Percentiles rank a stretch among this genome's conserved stretches.
These are phyloP conservation scores for Sarcodon sp. DNA, from an alignment of 768 basidiomycete genomes.

Conservation along the genomic window DNA sequence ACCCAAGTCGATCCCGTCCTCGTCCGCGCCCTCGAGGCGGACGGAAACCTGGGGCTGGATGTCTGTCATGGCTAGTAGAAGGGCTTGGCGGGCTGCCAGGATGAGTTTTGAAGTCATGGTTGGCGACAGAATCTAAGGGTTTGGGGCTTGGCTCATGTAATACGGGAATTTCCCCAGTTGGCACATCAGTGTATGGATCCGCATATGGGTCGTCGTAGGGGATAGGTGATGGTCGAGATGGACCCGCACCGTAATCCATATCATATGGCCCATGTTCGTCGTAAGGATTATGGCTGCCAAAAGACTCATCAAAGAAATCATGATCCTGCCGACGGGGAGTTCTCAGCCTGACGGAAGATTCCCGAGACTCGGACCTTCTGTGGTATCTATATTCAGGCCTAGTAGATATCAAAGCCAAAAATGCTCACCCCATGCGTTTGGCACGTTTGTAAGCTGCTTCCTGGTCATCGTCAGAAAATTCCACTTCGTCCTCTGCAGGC, in stretches of 20 bases:
- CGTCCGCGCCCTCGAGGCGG: constrained; percentile 19
- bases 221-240: constrained; percentile 51
- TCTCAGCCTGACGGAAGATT: constrained; percentile 42
- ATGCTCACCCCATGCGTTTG: constrained; percentile 43
- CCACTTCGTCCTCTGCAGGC: constrained; percentile 76
- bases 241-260: constrained; percentile 39
- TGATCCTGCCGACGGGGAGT: constrained; percentile 42
- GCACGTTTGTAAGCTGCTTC: constrained; percentile 61
- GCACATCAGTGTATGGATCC: constrained; percentile 4
- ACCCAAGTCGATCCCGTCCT: constrained; percentile 12
- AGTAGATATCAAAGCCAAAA: neutral
- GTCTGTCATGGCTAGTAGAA: neutral
- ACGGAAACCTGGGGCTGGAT: neutral
- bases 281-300: constrained; percentile 42
- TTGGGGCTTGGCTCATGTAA: neutral
- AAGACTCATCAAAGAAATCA: constrained; percentile 34
- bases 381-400: neutral
- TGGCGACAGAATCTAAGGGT: neutral
- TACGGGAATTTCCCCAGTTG: neutral
- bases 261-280: constrained; percentile 55
- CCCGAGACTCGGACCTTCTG: constrained; percentile 17
- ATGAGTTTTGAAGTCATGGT: neutral
- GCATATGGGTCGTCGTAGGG: constrained; percentile 75
- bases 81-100: neutral
- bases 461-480: constrained; percentile 93